Conservation (phyloP, 768 basidiomycete species). For the Mycena capillaripes region DNA sequence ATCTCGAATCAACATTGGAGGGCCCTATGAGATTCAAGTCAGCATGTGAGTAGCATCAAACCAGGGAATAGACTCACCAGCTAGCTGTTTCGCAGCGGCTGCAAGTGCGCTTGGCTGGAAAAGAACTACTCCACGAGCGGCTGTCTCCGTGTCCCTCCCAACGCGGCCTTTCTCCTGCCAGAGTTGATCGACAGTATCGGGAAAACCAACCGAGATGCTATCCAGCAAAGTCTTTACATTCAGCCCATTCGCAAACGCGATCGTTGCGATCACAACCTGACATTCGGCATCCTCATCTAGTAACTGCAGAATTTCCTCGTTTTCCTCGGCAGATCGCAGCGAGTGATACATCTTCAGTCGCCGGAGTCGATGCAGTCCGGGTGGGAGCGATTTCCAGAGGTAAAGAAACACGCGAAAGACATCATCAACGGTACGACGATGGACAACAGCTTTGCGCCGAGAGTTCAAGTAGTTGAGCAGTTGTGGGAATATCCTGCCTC, state of each 20-base stretch:
- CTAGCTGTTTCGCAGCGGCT: slow-evolving; percentile 8
- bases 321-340: slow-evolving; percentile 5
- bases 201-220: slow-evolving; percentile 12
- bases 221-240: slow-evolving; percentile 13
- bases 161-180: slow-evolving; percentile 23
- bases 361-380: slow-evolving; percentile 8
- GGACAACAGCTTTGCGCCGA: slow-evolving; percentile 20
- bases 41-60: not conserved
- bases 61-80: not conserved
- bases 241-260: slow-evolving; percentile 21
- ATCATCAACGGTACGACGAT: slow-evolving; percentile 16
- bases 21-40: not conserved
- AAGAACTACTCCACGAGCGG: slow-evolving; percentile 1
- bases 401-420: too few relatives aligned
- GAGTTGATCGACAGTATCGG: not conserved
- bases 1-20: not conserved
- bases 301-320: slow-evolving; percentile 9
- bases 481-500: slow-evolving; percentile 21
- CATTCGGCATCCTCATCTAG: slow-evolving; percentile 18
- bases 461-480: slow-evolving; percentile 23
- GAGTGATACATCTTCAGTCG: slow-evolving; percentile 14
- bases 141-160: slow-evolving; percentile 1
- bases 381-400: slow-evolving; percentile 11
- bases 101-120: slow-evolving; percentile 8
- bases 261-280: slow-evolving; percentile 19